Percentiles rank a stretch among this genome's conserved stretches.
These are phyloP conservation scores for Pyrenophora graminea DNA, from an alignment of 2,329 filamentous ascomycete genomes.

Conservation along the genomic window DNA sequence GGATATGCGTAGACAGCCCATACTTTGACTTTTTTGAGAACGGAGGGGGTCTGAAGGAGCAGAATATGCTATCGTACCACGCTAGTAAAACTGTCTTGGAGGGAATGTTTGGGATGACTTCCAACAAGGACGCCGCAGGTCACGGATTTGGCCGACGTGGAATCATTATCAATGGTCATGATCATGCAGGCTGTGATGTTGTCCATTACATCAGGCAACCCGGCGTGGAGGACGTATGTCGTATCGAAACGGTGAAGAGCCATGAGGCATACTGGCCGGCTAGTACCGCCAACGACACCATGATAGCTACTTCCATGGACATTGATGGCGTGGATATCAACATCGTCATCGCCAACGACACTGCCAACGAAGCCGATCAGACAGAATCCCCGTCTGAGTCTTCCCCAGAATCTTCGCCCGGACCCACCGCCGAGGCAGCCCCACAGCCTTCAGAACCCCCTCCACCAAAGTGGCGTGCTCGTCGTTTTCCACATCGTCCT, in stretches of 20 bases:
- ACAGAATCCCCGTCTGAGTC: slow-evolving; percentile 1
- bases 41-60: slow-evolving; percentile 76
- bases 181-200: slow-evolving; percentile 91
- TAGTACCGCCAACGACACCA: slow-evolving; percentile 4
- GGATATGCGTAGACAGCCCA: slow-evolving; percentile 81
- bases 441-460: not conserved
- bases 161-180: slow-evolving; percentile 87
- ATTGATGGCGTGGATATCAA: slow-evolving; percentile 3
- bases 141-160: slow-evolving; percentile 71
- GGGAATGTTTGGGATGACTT: slow-evolving; percentile 79
- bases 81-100: slow-evolving; percentile 74
- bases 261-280: slow-evolving; percentile 24
- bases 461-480: slow-evolving; percentile 28
- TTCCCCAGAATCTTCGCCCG: not conserved
- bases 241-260: slow-evolving; percentile 6
- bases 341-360: slow-evolving; percentile 7
- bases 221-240: slow-evolving; percentile 18
- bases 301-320: not conserved
- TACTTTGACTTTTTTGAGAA: slow-evolving; percentile 77
- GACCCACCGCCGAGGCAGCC: not conserved
- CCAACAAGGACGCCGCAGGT: slow-evolving; percentile 61
- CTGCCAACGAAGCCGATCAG: slow-evolving; percentile 1
- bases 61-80: slow-evolving; percentile 81
- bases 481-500: slow-evolving; percentile 22
- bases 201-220: slow-evolving; percentile 65